A percentile compares a stretch with the other conserved stretches of the same genome.
These are phyloP conservation scores for Pyrus betulifolia DNA, from an alignment of 306 rosid genomes.

Conservation along the genomic window DNA sequence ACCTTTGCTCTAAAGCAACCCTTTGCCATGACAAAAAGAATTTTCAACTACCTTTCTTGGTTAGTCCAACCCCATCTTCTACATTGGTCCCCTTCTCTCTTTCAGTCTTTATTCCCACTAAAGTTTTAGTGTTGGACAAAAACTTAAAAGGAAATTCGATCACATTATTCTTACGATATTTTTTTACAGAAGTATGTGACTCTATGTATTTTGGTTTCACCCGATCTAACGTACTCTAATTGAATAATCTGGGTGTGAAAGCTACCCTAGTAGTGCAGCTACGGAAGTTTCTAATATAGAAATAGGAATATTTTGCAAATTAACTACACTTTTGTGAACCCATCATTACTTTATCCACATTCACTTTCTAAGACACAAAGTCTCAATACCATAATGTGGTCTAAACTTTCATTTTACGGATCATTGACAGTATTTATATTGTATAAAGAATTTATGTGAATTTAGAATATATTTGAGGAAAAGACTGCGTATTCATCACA, in stretches of 20 bases:
- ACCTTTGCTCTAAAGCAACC: slow-evolving; percentile 19
- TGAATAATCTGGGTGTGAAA: not conserved
- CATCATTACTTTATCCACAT: not conserved
- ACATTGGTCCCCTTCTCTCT: not conserved
- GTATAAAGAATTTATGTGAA: not conserved
- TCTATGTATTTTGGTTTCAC: not conserved
- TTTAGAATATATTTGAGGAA: not conserved
- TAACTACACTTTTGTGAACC: not conserved
- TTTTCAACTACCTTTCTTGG: not conserved
- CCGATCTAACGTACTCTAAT: not conserved
- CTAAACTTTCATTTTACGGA: not conserved
- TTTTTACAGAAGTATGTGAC: too few relatives aligned
- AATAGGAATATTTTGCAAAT: not conserved
- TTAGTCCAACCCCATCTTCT: slow-evolving; percentile 8
- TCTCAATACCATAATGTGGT: not conserved
- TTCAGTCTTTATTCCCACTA: not conserved
- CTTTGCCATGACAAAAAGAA: not conserved
- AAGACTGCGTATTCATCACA: too few relatives aligned
- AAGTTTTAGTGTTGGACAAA: not conserved
- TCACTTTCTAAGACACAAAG: not conserved
- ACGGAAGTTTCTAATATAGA: too few relatives aligned
- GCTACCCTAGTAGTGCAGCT: not conserved
- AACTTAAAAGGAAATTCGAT: too few relatives aligned
- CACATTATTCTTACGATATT: not conserved
- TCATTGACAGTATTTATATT: not conserved